phyloP scores from a whole-genome alignment of 176 grass and related monocot genomes.

The Stipa capillata region DNA sequence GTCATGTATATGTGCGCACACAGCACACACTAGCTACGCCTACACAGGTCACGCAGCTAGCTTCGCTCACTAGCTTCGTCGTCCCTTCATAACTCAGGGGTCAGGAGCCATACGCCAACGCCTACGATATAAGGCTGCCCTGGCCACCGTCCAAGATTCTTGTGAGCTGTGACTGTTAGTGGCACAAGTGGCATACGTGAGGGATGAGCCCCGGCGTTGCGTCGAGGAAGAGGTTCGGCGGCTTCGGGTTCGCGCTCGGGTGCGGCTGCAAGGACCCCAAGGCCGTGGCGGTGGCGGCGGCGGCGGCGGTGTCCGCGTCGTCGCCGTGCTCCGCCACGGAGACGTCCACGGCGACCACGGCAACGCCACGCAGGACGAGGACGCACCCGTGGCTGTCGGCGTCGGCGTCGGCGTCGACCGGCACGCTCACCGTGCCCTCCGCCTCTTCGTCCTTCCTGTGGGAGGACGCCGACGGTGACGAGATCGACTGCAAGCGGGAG shows the following conservation, averaged over 20 bases:
- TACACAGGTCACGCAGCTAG: not conserved
- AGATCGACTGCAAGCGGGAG: constrained; percentile 23
- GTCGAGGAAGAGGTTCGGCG: constrained; percentile 31
- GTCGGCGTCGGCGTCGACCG: constrained; percentile 19
- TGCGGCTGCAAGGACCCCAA: constrained; percentile 62
- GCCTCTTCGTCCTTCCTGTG: constrained; percentile 43
- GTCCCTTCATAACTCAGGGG: not conserved
- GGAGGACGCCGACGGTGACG: constrained; percentile 27
- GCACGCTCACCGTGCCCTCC: constrained; percentile 48
- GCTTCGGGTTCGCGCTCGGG: constrained; percentile 24
- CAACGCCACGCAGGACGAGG: constrained; percentile 18
- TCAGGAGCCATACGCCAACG: not conserved
- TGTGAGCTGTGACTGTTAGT: not conserved
- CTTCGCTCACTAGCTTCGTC: not conserved
- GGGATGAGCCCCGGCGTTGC: constrained; percentile 18
- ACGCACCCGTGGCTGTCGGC: constrained; percentile 14
- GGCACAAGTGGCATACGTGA: not conserved
- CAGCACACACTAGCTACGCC: not conserved
- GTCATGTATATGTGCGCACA: not conserved
- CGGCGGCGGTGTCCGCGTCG: constrained; percentile 6
- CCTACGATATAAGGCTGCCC: not conserved
- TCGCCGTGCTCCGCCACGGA: constrained; percentile 29
- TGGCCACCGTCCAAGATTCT: constrained; percentile 6
- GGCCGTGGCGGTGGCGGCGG: constrained; percentile 37
- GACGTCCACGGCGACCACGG: constrained; percentile 33